phyloP scores from a whole-genome alignment of 192 early-diverging fungal species.

The Coemansia sp. region DNA sequence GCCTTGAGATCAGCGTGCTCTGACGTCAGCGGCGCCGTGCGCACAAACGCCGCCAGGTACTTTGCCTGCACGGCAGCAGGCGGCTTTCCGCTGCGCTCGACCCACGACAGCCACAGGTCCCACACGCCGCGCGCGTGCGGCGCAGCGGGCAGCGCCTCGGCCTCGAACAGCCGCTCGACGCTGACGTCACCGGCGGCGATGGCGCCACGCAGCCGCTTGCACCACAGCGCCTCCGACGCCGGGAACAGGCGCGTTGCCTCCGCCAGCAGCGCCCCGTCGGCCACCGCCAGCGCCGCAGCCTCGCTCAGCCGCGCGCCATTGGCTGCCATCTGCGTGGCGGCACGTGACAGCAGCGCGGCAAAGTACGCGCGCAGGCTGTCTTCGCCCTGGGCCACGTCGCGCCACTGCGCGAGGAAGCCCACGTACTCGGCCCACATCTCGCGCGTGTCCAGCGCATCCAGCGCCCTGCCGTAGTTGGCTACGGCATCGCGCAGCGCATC shows the following conservation, averaged over 20 bases:
- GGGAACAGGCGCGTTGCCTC: slow-evolving; percentile 31
- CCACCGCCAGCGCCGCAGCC: slow-evolving; percentile 55
- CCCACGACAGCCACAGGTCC: slow-evolving; percentile 45
- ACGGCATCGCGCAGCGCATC: slow-evolving; percentile 50
- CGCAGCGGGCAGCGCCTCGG: slow-evolving; percentile 30
- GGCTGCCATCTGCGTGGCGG: slow-evolving; percentile 55
- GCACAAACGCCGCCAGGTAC: slow-evolving; percentile 54
- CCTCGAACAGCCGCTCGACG: slow-evolving; percentile 49
- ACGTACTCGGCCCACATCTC: slow-evolving; percentile 67
- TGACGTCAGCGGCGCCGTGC: slow-evolving; percentile 49
- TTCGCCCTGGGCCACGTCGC: neutral
- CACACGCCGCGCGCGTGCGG: slow-evolving; percentile 47
- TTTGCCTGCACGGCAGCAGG: slow-evolving; percentile 49
- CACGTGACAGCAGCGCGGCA: slow-evolving; percentile 55
- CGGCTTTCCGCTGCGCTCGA: slow-evolving; percentile 17
- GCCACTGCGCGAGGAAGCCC: slow-evolving; percentile 59
- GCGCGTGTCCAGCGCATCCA: slow-evolving; percentile 44
- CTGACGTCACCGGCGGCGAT: neutral
- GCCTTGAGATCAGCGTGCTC: slow-evolving; percentile 55
- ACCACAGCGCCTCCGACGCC: slow-evolving; percentile 27
- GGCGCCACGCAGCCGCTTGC: slow-evolving; percentile 12
- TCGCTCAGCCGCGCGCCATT: slow-evolving; percentile 47
- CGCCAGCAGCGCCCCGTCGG: slow-evolving; percentile 19
- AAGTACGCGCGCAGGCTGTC: slow-evolving; percentile 26
- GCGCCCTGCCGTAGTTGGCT: slow-evolving; percentile 53